These are phyloP conservation scores for Rutstroemia sydowiana DNA, from an alignment of 2,329 filamentous ascomycete genomes.

Conservation along the genomic window DNA sequence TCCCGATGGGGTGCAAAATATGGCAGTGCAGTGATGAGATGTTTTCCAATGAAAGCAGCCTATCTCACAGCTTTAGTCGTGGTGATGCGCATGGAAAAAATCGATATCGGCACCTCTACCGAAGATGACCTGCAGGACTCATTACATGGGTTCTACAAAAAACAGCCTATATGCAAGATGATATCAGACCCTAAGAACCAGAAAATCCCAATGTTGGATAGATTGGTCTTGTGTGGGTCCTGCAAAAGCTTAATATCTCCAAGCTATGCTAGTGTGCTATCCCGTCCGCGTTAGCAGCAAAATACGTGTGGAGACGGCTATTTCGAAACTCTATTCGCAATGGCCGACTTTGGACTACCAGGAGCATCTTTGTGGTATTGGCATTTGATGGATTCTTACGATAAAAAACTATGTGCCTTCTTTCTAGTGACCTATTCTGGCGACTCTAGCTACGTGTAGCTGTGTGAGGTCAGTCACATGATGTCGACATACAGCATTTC, in stretches of 20 bases:
- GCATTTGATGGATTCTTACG: no score
- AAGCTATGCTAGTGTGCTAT: background rate
- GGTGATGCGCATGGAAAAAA: no score
- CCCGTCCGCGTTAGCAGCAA: background rate
- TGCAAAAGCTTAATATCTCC: constrained; percentile 6
- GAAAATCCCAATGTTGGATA: background rate
- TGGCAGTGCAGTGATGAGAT: no score
- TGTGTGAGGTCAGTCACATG: background rate
- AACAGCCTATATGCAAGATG: constrained; percentile 4
- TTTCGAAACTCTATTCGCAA: background rate
- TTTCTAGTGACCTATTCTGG: background rate
- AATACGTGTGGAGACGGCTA: background rate
- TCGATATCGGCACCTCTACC: no score
- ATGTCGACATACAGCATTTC: background rate
- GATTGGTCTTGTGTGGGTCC: constrained; percentile 3
- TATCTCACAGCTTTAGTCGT: no score
- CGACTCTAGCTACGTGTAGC: background rate
- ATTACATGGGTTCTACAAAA: background rate
- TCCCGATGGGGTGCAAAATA: no score
- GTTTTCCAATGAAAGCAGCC: no score
- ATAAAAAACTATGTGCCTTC: no score
- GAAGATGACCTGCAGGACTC: background rate
- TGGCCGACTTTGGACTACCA: no score
- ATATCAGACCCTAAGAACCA: constrained; percentile 5
- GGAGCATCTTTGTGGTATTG: no score